Evolutionary conservation across 768 basidiomycete species (phyloP).

Genomic region (Leccinellum luteum): DNA sequence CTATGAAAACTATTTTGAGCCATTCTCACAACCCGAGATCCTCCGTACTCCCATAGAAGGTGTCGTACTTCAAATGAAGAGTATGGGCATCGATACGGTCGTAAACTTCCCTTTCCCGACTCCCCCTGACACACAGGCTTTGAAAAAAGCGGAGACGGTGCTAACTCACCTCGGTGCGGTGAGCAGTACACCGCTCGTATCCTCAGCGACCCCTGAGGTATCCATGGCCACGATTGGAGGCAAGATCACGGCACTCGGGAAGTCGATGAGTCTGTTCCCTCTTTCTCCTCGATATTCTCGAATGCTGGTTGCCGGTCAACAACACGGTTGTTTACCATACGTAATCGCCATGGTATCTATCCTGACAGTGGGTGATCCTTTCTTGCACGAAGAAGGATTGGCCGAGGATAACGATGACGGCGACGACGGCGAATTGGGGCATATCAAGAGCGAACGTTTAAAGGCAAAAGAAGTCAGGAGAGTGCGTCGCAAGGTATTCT

Average conservation of each 20-base stretch:
- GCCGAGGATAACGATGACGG: slow-evolving; percentile 39
- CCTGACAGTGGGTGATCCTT: slow-evolving; percentile 93
- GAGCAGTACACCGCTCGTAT: slow-evolving; percentile 32
- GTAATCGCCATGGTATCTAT: slow-evolving; percentile 89
- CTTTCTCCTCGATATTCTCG: slow-evolving; percentile 92
- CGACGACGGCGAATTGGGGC: slow-evolving; percentile 38
- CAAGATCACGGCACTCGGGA: slow-evolving; percentile 87
- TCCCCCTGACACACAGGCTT: slow-evolving; percentile 74
- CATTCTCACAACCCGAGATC: slow-evolving; percentile 89
- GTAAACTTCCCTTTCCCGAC: slow-evolving; percentile 99
- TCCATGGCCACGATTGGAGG: slow-evolving; percentile 40
- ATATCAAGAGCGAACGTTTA: slow-evolving; percentile 46
- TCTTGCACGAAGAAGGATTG: slow-evolving; percentile 77
- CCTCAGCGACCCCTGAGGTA: slow-evolving; percentile 12
- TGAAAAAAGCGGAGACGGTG: slow-evolving; percentile 79
- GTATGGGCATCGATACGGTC: slow-evolving; percentile 96
- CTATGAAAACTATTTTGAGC: slow-evolving; percentile 88
- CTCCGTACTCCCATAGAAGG: slow-evolving; percentile 95
- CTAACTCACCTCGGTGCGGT: slow-evolving; percentile 85
- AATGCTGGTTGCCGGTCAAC: slow-evolving; percentile 84
- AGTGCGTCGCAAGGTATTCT: slow-evolving; percentile 72
- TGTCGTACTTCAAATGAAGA: slow-evolving; percentile 97
- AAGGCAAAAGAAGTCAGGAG: slow-evolving; percentile 58
- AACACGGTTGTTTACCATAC: slow-evolving; percentile 90
- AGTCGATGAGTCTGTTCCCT: slow-evolving; percentile 90